Percentiles rank a stretch among this genome's conserved stretches.
Conservation (phyloP, 176 grass and related monocot genomes). For the Microstegium vimineum region DNA sequence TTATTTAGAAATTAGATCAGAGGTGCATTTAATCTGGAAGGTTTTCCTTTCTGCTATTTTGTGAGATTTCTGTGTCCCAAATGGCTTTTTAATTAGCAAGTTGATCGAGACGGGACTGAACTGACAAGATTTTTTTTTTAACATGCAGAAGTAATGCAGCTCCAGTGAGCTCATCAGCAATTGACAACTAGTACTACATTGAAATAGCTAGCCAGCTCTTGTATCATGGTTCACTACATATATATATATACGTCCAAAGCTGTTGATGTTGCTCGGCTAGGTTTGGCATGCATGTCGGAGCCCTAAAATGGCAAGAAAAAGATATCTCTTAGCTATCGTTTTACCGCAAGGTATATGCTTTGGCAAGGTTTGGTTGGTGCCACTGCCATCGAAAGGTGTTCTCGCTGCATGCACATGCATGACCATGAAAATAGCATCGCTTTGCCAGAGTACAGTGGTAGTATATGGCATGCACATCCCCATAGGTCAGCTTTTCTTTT, state of each 20-base stretch:
- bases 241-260: too few species aligned
- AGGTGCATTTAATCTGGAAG: too few species aligned
- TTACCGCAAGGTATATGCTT: background rate
- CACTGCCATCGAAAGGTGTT: background rate
- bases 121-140: background rate
- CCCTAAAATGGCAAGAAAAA: background rate
- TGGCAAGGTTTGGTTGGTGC: background rate
- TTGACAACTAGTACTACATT: constrained; percentile 17
- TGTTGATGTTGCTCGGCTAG: background rate
- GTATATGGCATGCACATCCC: too few species aligned
- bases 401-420: background rate
- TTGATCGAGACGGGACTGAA: background rate
- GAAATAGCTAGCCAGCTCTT: too few species aligned
- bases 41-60: background rate
- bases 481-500: background rate
- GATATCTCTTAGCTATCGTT: too few species aligned
- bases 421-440: background rate
- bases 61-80: background rate
- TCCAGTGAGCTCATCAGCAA: background rate
- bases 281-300: background rate
- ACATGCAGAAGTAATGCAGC: background rate
- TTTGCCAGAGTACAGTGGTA: too few species aligned
- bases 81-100: background rate
- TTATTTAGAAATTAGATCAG: too few species aligned
- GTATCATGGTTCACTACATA: background rate